These are phyloP conservation scores for Verticillium alfalfae DNA, from an alignment of 2,329 filamentous ascomycete species.

Conservation along the genomic window DNA sequence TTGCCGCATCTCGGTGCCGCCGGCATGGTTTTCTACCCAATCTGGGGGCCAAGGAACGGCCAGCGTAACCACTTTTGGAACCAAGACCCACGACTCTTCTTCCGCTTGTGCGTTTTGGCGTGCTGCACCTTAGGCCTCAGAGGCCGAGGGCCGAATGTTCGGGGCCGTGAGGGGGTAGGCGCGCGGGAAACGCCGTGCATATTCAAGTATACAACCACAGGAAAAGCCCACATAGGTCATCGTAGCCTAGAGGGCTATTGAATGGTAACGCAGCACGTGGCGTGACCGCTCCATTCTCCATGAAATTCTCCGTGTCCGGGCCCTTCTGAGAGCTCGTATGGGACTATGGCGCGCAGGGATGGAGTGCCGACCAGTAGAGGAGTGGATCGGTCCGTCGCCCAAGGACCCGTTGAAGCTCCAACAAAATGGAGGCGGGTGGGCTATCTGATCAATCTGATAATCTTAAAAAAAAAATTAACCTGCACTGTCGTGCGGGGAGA, in stretches of 20 bases:
- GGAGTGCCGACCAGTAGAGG: background rate
- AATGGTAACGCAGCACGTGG: background rate
- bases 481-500: background rate
- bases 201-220: background rate
- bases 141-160: background rate
- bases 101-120: background rate
- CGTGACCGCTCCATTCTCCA: background rate
- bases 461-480: background rate
- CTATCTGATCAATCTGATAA: conserved; percentile 2
- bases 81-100: background rate
- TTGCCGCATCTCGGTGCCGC: background rate
- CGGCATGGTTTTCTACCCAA: background rate
- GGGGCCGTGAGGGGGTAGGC: background rate
- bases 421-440: background rate
- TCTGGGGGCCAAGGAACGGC: background rate
- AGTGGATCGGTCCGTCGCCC: background rate
- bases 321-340: background rate
- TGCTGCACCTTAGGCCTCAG: background rate
- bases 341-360: background rate
- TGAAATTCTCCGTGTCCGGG: background rate
- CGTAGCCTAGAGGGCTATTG: background rate
- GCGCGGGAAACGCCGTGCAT: background rate
- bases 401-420: background rate
- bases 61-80: background rate
- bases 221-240: background rate